phyloP scores from a whole-genome alignment of 441 rosid species.

The Eruca vesicaria region DNA sequence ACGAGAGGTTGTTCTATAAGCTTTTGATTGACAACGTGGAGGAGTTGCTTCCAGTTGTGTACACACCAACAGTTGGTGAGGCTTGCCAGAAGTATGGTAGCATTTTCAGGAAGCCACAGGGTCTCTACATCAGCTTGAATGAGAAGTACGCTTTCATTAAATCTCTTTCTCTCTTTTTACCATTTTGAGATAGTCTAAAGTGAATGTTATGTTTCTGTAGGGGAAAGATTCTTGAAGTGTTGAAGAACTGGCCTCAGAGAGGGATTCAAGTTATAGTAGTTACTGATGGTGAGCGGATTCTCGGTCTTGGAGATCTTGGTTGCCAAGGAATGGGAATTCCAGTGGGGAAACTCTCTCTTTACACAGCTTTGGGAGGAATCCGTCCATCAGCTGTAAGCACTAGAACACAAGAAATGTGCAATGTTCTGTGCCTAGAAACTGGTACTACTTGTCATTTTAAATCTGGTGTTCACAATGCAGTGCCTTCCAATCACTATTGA shows the following conservation, averaged over 20 bases:
- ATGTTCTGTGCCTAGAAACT: background rate
- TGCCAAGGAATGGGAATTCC: slow-evolving; percentile 99
- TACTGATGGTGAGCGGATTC: slow-evolving; percentile 88
- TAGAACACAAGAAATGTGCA: too few species aligned
- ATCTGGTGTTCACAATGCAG: slow-evolving; percentile 34
- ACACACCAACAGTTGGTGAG: slow-evolving; percentile 97
- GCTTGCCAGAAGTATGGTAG: slow-evolving; percentile 99
- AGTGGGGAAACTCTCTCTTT: slow-evolving; percentile 88
- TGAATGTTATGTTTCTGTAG: slow-evolving; percentile 37
- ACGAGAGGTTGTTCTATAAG: slow-evolving; percentile 90
- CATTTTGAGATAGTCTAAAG: background rate
- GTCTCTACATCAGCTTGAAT: slow-evolving; percentile 89
- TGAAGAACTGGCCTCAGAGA: slow-evolving; percentile 93
- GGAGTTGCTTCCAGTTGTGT: slow-evolving; percentile 93
- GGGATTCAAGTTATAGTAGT: slow-evolving; percentile 90
- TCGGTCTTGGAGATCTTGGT: slow-evolving; percentile 96
- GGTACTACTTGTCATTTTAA: background rate
- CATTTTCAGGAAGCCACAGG: slow-evolving; percentile 93
- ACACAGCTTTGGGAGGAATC: slow-evolving; percentile 90
- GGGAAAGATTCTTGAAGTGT: slow-evolving; percentile 82
- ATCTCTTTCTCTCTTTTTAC: background rate
- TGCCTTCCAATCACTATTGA: slow-evolving; percentile 91
- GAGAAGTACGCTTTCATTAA: slow-evolving; percentile 54
- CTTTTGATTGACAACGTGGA: slow-evolving; percentile 90
- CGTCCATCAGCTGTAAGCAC: slow-evolving; percentile 82